phyloP scores from a whole-genome alignment of 345 rosid species.

The Sonneratia caseolaris region DNA sequence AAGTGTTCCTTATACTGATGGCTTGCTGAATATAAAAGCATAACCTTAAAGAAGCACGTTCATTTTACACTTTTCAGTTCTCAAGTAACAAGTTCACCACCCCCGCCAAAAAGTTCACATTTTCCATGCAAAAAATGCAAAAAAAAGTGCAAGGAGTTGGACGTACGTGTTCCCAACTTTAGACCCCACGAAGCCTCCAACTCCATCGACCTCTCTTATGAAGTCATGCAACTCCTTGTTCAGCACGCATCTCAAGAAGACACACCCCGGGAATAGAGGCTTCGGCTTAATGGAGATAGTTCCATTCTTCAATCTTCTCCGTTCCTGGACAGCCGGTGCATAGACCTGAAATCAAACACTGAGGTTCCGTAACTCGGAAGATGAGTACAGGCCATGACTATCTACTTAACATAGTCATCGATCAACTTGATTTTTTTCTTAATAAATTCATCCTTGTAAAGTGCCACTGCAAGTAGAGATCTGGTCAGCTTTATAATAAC shows the following conservation, averaged over 20 bases:
- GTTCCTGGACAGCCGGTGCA: conserved; percentile 61
- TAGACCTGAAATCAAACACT: conserved; percentile 45
- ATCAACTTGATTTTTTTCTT: not conserved
- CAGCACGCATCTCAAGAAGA: conserved; percentile 61
- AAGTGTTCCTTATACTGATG: not conserved
- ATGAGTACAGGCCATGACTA: not conserved
- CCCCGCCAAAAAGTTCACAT: not conserved
- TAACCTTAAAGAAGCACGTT: not conserved
- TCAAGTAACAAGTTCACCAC: not conserved
- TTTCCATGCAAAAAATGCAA: too few relatives aligned
- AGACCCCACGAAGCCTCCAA: conserved; percentile 78
- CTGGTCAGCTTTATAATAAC: not conserved
- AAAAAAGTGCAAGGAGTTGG: conserved; percentile 8
- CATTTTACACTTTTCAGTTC: not conserved
- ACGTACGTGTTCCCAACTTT: conserved; percentile 76
- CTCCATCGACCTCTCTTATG: conserved; percentile 55
- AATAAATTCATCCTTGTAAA: not conserved
- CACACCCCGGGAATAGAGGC: conserved; percentile 65
- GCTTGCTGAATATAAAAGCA: not conserved
- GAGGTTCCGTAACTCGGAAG: not conserved
- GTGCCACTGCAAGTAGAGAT: not conserved
- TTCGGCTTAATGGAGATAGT: conserved; percentile 46
- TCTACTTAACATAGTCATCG: not conserved
- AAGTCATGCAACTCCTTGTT: conserved; percentile 82
- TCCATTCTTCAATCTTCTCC: conserved; percentile 65